Percentiles rank a stretch among this genome's conserved stretches.
These are phyloP conservation scores for Synchytrium microbalum DNA, from an alignment of 371 early-diverging fungal species.

Conservation along the genomic window DNA sequence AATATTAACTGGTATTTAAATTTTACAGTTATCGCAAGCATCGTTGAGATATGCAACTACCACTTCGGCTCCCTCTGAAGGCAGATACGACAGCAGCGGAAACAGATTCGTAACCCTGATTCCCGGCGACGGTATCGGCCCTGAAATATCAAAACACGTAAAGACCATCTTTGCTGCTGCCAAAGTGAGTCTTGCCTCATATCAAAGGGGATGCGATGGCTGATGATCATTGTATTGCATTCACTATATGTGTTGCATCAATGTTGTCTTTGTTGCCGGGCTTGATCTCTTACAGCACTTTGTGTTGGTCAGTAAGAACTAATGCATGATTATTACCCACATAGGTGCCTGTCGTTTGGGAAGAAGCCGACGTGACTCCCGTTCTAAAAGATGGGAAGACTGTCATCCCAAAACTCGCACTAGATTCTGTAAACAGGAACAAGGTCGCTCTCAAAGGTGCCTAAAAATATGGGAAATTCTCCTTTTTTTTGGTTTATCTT, in stretches of 20 bases:
- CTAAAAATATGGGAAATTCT: neutral
- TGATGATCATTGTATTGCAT: neutral
- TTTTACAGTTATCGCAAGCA: too few species aligned
- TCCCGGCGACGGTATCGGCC: slow-evolving; percentile 98
- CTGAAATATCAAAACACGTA: slow-evolving; percentile 92
- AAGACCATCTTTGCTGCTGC: slow-evolving; percentile 89
- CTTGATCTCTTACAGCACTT: too few species aligned
- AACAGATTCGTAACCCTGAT: slow-evolving; percentile 78
- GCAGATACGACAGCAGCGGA: slow-evolving; percentile 11
- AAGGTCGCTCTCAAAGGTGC: slow-evolving; percentile 91
- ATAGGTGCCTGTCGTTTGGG: slow-evolving; percentile 93
- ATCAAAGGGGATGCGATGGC: neutral
- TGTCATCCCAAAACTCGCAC: slow-evolving; percentile 84
- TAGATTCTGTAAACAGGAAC: slow-evolving; percentile 84
- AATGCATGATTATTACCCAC: too few species aligned
- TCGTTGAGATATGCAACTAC: too few species aligned
- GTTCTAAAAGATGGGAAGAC: slow-evolving; percentile 86
- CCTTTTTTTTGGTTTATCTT: neutral
- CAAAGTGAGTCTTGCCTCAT: slow-evolving; percentile 40
- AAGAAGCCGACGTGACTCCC: slow-evolving; percentile 91
- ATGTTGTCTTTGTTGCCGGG: too few species aligned
- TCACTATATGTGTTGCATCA: slow-evolving; percentile 3
- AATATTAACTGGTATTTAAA: too few species aligned
- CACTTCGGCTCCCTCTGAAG: neutral
- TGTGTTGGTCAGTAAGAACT: too few species aligned